Evolutionary conservation across 2,329 filamentous ascomycete species (phyloP).

Genomic region (Colletotrichum gloeosporioides): DNA sequence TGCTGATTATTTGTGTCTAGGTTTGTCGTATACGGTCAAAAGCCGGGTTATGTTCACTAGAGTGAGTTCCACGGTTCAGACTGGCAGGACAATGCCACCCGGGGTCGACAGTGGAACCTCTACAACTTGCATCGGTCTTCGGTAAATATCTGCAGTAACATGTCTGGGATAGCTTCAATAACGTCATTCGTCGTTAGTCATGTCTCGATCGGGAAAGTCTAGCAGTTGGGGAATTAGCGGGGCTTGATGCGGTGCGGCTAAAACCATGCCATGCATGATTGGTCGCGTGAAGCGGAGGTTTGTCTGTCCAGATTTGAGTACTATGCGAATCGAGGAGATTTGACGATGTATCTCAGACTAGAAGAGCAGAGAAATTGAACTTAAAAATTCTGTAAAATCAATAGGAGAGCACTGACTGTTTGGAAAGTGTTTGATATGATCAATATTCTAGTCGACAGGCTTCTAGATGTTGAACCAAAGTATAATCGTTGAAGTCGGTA

Average conservation of each 20-base stretch:
- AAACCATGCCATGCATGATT: background rate
- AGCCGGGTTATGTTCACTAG: background rate
- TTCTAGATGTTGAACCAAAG: background rate
- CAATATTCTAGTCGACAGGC: too few species aligned
- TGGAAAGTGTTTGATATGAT: too few species aligned
- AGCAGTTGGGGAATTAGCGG: background rate
- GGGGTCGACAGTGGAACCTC: fast-evolving
- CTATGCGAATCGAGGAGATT: background rate
- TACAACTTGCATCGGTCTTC: background rate
- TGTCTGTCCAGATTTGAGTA: too few species aligned
- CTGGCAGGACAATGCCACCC: background rate
- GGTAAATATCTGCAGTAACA: background rate
- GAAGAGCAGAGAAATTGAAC: too few species aligned
- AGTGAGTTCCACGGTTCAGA: background rate
- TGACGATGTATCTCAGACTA: background rate
- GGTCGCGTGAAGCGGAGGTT: too few species aligned
- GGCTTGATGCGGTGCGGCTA: background rate
- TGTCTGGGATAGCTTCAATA: background rate
- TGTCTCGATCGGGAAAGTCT: background rate
- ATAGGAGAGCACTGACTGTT: too few species aligned
- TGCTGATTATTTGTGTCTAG: background rate
- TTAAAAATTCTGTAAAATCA: too few species aligned
- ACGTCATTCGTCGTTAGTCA: background rate
- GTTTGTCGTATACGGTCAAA: background rate
- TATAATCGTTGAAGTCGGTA: background rate